Evolutionary conservation across 176 grass and related monocot genomes (phyloP), one percentile per base, ranked within the genome.

Genomic region (Tillandsia leiboldiana): DNA sequence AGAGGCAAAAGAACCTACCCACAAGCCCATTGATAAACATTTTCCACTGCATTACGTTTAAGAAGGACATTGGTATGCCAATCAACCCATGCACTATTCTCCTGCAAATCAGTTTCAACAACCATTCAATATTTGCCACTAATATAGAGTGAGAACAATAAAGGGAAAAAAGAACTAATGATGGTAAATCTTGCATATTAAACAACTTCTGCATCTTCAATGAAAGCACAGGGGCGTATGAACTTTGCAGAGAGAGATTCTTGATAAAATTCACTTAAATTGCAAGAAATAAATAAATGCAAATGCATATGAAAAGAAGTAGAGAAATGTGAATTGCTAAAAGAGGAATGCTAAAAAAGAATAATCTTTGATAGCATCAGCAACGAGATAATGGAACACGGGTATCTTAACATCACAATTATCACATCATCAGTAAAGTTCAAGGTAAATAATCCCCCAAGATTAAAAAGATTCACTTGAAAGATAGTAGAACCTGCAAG

Each of bases 1-100:
- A 58, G 56, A 5, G 18, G 9, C 27, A 76, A 49, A 80, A 64
- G 10, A 68, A 85, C 89, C 67, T 77, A 99, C 94, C 94, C 94
- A 67, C 94, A 99, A 79, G 82, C 79, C 94, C 94, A 99, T 33
- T 93, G 89, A 28, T 86, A 90, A 63, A 99, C 94, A 82, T 99
- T 99, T 85, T 99, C 94, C 75, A 90, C 33, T 11, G 72, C 65
- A 75, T 93, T 99, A 58, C 89, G 79, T 72, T 88, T 93, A 13
- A 67, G 78, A 72, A 99, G 77, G 48, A 80, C 88, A 53, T 72
- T 83, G 9, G 70, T 67, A 63, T 90, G 81, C 89, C 94, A 99
- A 69, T 93, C 94, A 10, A 26, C 70, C 94, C 94, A 99, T 54
- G 68, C 82, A 73, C 73, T 80, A 81, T 87, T 86, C 83, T 93